Evolutionary conservation across 129 eudicot genomes (phyloP).

Genomic region (Saposhnikovia divaricata): DNA sequence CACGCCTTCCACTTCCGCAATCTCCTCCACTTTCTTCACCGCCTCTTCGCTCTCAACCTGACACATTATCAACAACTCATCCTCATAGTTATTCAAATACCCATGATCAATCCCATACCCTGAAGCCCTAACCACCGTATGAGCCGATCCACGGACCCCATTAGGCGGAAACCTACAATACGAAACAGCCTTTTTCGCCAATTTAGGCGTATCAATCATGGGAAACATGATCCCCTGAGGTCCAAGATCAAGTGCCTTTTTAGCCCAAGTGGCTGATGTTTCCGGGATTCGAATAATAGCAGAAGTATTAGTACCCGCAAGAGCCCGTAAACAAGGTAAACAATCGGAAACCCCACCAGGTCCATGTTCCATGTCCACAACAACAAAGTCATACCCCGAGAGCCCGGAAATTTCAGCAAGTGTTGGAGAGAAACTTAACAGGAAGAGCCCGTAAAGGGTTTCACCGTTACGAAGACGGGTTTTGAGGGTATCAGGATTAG

Average conservation of each 20-base stretch:
- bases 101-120: slow-evolving; percentile 69
- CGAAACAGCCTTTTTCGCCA: slow-evolving; percentile 61
- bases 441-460: slow-evolving; percentile 81
- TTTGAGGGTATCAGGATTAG: slow-evolving; percentile 43
- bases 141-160: slow-evolving; percentile 87
- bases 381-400: slow-evolving; percentile 81
- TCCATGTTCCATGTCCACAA: slow-evolving; percentile 91
- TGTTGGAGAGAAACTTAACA: slow-evolving; percentile 72
- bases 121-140: slow-evolving; percentile 65
- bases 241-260: slow-evolving; percentile 86
- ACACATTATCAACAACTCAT: slow-evolving; percentile 82
- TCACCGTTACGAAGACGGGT: slow-evolving; percentile 63
- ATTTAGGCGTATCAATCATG: slow-evolving; percentile 68
- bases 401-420: slow-evolving; percentile 86
- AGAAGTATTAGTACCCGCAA: slow-evolving; percentile 64
- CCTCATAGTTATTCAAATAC: slow-evolving; percentile 54
- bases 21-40: slow-evolving; percentile 64
- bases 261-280: slow-evolving; percentile 58
- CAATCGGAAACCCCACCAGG: slow-evolving; percentile 67
- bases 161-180: slow-evolving; percentile 83
- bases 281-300: slow-evolving; percentile 79
- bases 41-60: slow-evolving; percentile 84
- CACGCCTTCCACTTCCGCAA: slow-evolving; percentile 78
- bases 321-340: slow-evolving; percentile 65
- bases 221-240: slow-evolving; percentile 96